Evolutionary conservation across 805 yeast species (phyloP).

Genomic region (Soucietia sequanensis): DNA sequence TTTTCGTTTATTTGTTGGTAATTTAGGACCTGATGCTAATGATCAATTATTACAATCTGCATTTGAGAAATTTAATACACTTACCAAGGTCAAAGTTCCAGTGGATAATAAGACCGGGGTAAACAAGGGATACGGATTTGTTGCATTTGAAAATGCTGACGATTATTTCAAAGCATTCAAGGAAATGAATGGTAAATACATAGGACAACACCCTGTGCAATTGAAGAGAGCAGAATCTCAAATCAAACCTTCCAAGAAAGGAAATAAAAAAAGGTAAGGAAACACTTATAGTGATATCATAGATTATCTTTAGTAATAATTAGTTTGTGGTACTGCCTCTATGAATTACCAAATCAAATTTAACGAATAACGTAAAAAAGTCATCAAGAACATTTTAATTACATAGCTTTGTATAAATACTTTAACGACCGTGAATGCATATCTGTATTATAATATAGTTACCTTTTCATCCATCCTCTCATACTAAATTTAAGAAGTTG

Average conservation of each 20-base stretch:
- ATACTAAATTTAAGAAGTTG: too few species aligned
- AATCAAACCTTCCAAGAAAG: conserved; percentile 15
- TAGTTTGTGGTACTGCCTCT: too few species aligned
- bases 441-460: too few species aligned
- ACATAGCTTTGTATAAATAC: too few species aligned
- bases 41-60: conserved; percentile 56
- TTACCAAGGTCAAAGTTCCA: conserved; percentile 62
- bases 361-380: too few species aligned
- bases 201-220: conserved; percentile 72
- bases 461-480: too few species aligned
- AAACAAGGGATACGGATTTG: conserved; percentile 72
- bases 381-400: too few species aligned
- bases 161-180: conserved; percentile 71
- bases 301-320: too few species aligned
- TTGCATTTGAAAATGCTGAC: conserved; percentile 60
- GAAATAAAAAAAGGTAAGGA: background rate
- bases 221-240: conserved; percentile 59
- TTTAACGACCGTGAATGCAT: too few species aligned
- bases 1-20: conserved; percentile 73
- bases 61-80: conserved; percentile 50
- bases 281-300: too few species aligned
- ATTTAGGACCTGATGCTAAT: conserved; percentile 64
- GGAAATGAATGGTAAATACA: conserved; percentile 73
- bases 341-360: too few species aligned
- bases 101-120: conserved; percentile 44